Evolutionary conservation across 176 grass and related monocot genomes (phyloP).

Genomic region (Bonia amplexicaulis): DNA sequence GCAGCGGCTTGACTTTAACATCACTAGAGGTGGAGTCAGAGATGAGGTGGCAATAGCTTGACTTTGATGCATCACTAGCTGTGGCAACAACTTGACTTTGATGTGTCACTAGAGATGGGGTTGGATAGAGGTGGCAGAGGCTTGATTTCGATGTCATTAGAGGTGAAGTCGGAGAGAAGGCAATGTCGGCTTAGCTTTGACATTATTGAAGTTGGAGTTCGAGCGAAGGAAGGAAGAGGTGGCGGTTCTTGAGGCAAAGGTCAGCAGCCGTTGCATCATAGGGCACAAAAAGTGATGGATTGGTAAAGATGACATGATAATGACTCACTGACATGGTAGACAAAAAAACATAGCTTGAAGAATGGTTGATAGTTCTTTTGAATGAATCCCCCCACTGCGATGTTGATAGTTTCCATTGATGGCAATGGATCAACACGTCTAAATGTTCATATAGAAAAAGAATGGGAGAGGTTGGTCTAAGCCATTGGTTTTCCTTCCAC

Average conservation of each 20-base stretch:
- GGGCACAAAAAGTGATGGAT: too few relatives aligned
- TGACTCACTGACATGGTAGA: too few relatives aligned
- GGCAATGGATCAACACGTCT: not conserved
- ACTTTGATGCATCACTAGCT: not conserved
- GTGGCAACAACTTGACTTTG: too few relatives aligned
- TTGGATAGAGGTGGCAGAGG: rapidly evolving
- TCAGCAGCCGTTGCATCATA: too few relatives aligned
- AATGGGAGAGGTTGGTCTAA: not conserved
- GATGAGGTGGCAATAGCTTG: not conserved
- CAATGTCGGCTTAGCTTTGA: not conserved
- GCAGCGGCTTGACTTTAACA: not conserved
- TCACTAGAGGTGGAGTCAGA: too few relatives aligned
- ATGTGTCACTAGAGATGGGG: too few relatives aligned
- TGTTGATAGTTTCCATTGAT: not conserved
- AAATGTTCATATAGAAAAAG: not conserved
- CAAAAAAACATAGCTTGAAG: too few relatives aligned
- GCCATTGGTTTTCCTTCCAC: not conserved
- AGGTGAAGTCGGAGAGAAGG: not conserved
- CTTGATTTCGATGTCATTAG: not conserved
- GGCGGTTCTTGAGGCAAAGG: too few relatives aligned
- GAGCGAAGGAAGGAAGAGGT: not conserved
- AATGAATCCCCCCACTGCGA: too few relatives aligned
- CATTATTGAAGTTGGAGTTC: not conserved
- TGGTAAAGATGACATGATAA: too few relatives aligned
- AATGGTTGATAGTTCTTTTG: too few relatives aligned